Evolutionary conservation across 345 rosid species (phyloP).

Genomic region (Gossypioides kirkii): DNA sequence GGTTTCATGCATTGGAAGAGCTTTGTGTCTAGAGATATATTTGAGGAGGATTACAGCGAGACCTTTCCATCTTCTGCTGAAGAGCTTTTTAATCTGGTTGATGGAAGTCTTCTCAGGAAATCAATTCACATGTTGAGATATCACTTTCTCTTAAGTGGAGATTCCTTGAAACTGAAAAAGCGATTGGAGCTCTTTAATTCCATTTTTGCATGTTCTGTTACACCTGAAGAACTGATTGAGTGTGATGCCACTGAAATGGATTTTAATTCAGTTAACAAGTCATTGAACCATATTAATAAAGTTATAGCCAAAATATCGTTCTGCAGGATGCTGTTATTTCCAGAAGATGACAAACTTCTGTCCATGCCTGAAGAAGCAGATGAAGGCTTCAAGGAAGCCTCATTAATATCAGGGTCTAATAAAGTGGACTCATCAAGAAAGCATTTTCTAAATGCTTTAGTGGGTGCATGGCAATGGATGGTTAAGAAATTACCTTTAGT

Average conservation of each 20-base stretch:
- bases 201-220: conserved; percentile 31
- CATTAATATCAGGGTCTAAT: conserved; percentile 26
- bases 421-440: conserved; percentile 38
- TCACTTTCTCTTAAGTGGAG: conserved; percentile 47
- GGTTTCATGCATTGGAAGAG: conserved; percentile 55
- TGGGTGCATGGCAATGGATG: conserved; percentile 53
- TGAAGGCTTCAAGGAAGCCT: conserved; percentile 23
- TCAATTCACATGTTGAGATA: conserved; percentile 55
- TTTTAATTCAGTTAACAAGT: conserved; percentile 35
- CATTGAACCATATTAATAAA: conserved; percentile 49
- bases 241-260: conserved; percentile 41
- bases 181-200: conserved; percentile 50
- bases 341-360: conserved; percentile 28
- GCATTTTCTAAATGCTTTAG: conserved; percentile 47
- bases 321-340: conserved; percentile 55
- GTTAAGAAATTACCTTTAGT: conserved; percentile 44
- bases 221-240: conserved; percentile 49
- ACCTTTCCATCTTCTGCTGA: conserved; percentile 39
- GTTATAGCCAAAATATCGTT: conserved; percentile 58
- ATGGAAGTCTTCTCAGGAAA: conserved; percentile 67
- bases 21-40: conserved; percentile 48
- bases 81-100: conserved; percentile 45
- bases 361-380: conserved; percentile 28
- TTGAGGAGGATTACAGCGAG: conserved; percentile 56
- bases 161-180: conserved; percentile 36